Evolutionary conservation across 495 filamentous ascomycete genomes (phyloP), one percentile per base, ranked within the genome.

Genomic region (Gamarada debralockiae): DNA sequence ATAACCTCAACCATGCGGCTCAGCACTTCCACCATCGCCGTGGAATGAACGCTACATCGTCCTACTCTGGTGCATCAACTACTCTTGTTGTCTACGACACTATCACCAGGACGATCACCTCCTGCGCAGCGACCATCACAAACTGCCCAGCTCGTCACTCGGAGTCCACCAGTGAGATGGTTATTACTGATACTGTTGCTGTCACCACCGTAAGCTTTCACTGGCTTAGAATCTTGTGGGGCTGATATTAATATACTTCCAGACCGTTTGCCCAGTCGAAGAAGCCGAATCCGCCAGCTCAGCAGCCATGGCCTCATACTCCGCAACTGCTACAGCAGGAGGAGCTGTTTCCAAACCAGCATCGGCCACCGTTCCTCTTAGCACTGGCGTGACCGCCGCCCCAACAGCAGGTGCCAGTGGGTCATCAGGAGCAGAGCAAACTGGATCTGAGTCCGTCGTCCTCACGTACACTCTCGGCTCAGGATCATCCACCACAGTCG

Each of bases 401-500:
- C 15, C 38, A 43, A 29, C 27, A 29, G 27, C 27, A 29, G 33
- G 31, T 34, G 34, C 20, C 14, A 14, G n/a, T 5, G 36, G 17
- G 14, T 7, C 17, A 9, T 21, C 48, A 42, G 34, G 17, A 13
- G 41, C 39, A 29, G 47, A 15, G 3, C 20, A 23, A 14, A 36
- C 39, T 31, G 12, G 18, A 14, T 37, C 41, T 3, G 37, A 9
- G 15, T 1, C 22, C 22, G 52, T 53, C 20, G 52, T 61, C 18
- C 47, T 65, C 21, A 66, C 65, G 36, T 67, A 69, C 48, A 67
- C 65, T 18, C 51, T 77, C 36, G 75, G 74, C 46, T 61, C 69
- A 41, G 80, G 80, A 47, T 67, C 75, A 14, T 77, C 76, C 0
- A 74, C 74, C 50, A 76, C 69, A 36, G 71, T 82, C 34, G 67